Evolutionary conservation across 371 early-diverging fungal species (phyloP).

Genomic region (Batkoa obscura): DNA sequence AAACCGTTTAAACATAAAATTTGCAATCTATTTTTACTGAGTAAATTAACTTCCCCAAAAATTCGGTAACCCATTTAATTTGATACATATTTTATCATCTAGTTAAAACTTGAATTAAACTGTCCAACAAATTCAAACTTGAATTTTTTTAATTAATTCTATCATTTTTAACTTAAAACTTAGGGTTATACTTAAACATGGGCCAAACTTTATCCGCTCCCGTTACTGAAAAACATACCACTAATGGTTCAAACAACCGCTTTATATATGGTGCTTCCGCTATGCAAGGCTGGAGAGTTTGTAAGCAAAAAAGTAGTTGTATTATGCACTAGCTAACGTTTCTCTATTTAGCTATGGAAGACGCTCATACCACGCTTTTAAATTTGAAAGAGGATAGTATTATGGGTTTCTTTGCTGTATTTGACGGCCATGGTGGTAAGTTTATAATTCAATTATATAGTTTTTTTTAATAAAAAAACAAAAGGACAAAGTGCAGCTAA

Average conservation of each 20-base stretch:
- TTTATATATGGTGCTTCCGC: constrained; percentile 64
- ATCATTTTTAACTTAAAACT: too few species aligned
- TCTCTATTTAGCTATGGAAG: constrained; percentile 70
- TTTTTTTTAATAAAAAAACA: constrained; percentile 11
- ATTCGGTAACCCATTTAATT: too few species aligned
- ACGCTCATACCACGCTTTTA: constrained; percentile 78
- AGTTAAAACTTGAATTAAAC: too few species aligned
- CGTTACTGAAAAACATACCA: constrained; percentile 68
- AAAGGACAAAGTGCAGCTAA: constrained; percentile 67
- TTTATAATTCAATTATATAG: constrained; percentile 57
- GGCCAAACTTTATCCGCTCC: constrained; percentile 92
- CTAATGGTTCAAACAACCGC: constrained; percentile 44
- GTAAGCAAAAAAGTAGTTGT: constrained; percentile 80
- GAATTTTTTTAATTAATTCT: too few species aligned
- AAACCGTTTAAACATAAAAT: too few species aligned
- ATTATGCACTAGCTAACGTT: background rate
- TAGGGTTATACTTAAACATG: constrained; percentile 23
- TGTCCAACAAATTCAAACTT: too few species aligned
- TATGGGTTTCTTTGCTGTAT: constrained; percentile 79
- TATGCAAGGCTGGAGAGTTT: constrained; percentile 97
- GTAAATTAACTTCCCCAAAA: too few species aligned
- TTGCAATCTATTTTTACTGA: too few species aligned
- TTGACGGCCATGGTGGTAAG: constrained; percentile 90
- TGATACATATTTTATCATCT: too few species aligned
- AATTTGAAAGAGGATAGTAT: constrained; percentile 21